Percentiles rank a stretch among this genome's conserved stretches.
Conservation (phyloP, 192 early-diverging fungal species). For the Bifiguratus adelaidae region DNA sequence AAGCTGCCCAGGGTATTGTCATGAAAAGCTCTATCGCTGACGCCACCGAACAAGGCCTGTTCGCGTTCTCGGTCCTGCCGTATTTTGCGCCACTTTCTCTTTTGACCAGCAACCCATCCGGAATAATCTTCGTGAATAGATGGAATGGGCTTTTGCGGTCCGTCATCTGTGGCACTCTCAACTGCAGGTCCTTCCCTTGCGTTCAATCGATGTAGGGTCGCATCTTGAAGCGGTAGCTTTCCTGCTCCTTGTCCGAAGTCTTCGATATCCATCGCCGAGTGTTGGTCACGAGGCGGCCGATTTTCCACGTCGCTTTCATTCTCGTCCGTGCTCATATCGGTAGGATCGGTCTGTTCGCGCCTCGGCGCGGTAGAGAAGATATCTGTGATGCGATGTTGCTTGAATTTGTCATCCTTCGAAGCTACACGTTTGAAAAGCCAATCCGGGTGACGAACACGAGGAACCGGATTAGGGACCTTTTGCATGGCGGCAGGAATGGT, state of each 20-base stretch:
- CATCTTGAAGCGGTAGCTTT: constrained; percentile 13
- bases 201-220: constrained; percentile 3
- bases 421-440: constrained; percentile 83
- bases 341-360: not conserved
- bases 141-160: constrained; percentile 44
- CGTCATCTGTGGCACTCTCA: too few relatives aligned
- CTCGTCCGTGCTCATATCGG: not conserved
- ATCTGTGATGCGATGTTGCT: constrained; percentile 79
- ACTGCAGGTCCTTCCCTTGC: not conserved
- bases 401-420: constrained; percentile 65
- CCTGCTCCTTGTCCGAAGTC: too few relatives aligned
- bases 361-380: constrained; percentile 44
- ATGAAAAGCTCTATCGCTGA: not conserved
- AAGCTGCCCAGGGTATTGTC: constrained; percentile 33
- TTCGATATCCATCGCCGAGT: constrained; percentile 4
- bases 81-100: constrained; percentile 62
- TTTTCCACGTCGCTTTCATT: constrained; percentile 7
- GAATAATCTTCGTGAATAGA: constrained; percentile 57
- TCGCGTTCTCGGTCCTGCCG: constrained; percentile 38
- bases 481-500: constrained; percentile 99
- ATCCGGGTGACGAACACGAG: constrained; percentile 86
- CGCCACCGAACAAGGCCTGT: constrained; percentile 8
- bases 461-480: constrained; percentile 85
- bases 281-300: not conserved
- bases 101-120: constrained; percentile 67